Evolutionary conservation across 2,329 filamentous ascomycete species (phyloP), one percentile per base, ranked within the genome.

Genomic region (Hypoxylon sp.): DNA sequence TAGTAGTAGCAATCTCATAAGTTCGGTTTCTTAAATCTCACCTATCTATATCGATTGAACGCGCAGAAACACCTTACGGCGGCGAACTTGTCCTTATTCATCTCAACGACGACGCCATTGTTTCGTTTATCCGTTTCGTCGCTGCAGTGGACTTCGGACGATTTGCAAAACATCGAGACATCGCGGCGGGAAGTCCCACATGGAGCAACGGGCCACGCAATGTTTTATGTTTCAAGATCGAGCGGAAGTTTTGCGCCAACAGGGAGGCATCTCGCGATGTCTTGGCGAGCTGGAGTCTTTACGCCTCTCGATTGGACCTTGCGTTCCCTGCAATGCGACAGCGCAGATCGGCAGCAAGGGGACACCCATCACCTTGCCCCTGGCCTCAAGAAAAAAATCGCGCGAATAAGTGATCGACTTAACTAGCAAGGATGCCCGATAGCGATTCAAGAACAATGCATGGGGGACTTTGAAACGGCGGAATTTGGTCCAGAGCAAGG

Each of bases 311-410:
- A 42, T 43, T 42, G 30, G 45, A 34, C 35, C 23, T 7, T 38
- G 17, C 29, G 19, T 30, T 37, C 23, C 50, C 35, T 46, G 21
- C 25, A 36, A 52, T 55, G 43, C 48, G 52, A 56, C 55, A 51
- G 55, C 55, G 44, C 51, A 44, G 55, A 56, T 59, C 51, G 44
- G n/a, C 47, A 43, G 36, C 52, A 46, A 12, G 50, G 40, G 25
- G 25, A 31, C 9, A 29, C 11, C 7, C 17, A 8, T n/a, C 5
- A 21, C n/a, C n/a, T n/a, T n/a, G n/a, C 23, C 35, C 47, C 50
- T 35, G 19, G 35, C 13, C 29, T 31, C 11, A 19, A 15, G 7
- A 29, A 12, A 37, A 41, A 51, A 40, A 38, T 30, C 12, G 38
- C 29, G n/a, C 31, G 48, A 53, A 52, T 53, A 25, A 40, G 20